Evolutionary conservation across 371 early-diverging fungal genomes (phyloP).

Genomic region (Mortierella sp.): DNA sequence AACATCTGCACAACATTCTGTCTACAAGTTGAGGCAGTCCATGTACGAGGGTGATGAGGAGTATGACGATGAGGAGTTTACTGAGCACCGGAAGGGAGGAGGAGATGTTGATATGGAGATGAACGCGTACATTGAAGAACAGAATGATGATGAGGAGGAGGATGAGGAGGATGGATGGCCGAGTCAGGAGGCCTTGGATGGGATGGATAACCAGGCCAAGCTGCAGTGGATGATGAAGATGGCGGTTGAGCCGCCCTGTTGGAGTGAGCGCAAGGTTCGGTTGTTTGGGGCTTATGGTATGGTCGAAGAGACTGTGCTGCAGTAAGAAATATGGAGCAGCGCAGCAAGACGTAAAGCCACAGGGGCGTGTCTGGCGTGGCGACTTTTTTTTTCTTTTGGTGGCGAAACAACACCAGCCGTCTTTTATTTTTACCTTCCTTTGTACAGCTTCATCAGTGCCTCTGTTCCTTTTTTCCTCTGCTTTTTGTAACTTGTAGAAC

Average conservation of each 20-base stretch:
- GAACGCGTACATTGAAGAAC: neutral
- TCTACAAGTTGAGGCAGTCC: neutral
- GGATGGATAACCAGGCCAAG: slow-evolving; percentile 28
- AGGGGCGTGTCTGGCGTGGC: too few relatives aligned
- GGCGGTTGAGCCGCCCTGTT: slow-evolving; percentile 39
- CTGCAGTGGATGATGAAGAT: slow-evolving; percentile 39
- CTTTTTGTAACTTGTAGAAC: neutral
- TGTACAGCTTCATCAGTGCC: neutral
- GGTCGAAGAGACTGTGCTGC: slow-evolving; percentile 39
- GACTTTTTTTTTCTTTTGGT: too few relatives aligned
- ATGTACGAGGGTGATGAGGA: neutral
- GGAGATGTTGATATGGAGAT: neutral
- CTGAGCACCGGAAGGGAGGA: neutral
- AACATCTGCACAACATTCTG: neutral
- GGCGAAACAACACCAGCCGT: too few relatives aligned
- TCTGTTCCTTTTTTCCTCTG: neutral
- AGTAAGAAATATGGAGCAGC: neutral
- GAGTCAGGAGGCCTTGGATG: slow-evolving; percentile 10
- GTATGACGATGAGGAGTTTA: neutral
- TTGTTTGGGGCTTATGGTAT: slow-evolving; percentile 44
- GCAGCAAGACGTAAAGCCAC: too few relatives aligned
- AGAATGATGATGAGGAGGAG: neutral
- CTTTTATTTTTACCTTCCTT: neutral
- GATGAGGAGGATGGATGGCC: slow-evolving; percentile 19
- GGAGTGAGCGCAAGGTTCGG: slow-evolving; percentile 46